Evolutionary conservation across 148 eudicot genomes (phyloP).

Genomic region (Rhododendron molle): DNA sequence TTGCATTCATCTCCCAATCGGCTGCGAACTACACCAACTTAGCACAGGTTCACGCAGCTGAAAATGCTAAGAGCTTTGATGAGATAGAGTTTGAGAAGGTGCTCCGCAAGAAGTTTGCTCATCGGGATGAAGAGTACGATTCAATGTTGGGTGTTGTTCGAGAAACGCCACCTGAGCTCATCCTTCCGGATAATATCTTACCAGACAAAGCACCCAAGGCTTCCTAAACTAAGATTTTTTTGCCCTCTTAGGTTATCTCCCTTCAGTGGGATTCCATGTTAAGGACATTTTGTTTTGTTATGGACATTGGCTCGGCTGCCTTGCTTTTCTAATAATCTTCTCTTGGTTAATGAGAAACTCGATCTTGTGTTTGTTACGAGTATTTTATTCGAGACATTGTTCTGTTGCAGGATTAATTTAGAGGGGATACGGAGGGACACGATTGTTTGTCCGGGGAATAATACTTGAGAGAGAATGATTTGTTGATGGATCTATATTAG

Average conservation of each 20-base stretch:
- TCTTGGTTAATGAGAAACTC: background rate
- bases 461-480: background rate
- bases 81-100: slow-evolving; percentile 61
- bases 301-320: background rate
- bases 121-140: slow-evolving; percentile 50
- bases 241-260: background rate
- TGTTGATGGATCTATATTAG: background rate
- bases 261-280: background rate
- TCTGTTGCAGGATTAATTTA: background rate
- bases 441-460: background rate
- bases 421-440: background rate
- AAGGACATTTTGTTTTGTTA: background rate
- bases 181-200: slow-evolving; percentile 46
- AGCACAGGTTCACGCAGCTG: slow-evolving; percentile 55
- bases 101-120: slow-evolving; percentile 57
- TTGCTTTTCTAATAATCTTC: slow-evolving; percentile 13
- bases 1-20: slow-evolving; percentile 49
- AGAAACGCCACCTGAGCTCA: slow-evolving; percentile 53
- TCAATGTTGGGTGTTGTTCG: slow-evolving; percentile 56
- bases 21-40: slow-evolving; percentile 50
- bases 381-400: background rate
- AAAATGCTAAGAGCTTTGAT: slow-evolving; percentile 56
- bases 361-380: background rate
- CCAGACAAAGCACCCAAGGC: slow-evolving; percentile 44
- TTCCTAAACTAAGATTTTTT: slow-evolving; percentile 19